These are phyloP conservation scores for Cornus controversa DNA, from an alignment of 148 eudicot species.

Conservation along the genomic window DNA sequence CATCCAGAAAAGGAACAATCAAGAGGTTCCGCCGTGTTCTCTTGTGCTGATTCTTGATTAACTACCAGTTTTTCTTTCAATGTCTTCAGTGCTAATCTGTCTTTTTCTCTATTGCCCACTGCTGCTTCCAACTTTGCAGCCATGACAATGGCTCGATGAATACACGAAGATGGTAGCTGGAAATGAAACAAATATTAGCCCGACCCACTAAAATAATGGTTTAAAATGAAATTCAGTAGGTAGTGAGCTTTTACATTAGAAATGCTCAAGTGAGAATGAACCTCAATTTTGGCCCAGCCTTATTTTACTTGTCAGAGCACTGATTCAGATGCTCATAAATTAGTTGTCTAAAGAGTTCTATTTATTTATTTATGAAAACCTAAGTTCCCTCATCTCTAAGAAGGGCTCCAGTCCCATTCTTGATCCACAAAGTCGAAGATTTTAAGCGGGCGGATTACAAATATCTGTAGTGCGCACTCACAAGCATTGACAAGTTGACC, in stretches of 20 bases:
- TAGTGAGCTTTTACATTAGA: background rate
- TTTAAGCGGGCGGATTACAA: too few species aligned
- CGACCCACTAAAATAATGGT: background rate
- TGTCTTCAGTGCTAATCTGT: constrained; percentile 9
- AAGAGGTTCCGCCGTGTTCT: too few species aligned
- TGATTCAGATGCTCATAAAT: too few species aligned
- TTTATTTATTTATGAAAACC: background rate
- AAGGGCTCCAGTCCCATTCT: too few species aligned
- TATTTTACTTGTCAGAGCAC: too few species aligned
- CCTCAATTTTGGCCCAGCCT: background rate
- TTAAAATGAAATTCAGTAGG: background rate
- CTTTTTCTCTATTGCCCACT: constrained; percentile 43
- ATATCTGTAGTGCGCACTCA: too few species aligned
- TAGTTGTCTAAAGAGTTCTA: background rate
- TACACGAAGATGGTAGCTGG: constrained; percentile 79
- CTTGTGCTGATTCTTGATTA: constrained; percentile 12
- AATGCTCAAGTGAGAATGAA: background rate
- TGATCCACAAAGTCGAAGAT: too few species aligned
- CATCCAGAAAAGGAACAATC: too few species aligned
- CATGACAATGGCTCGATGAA: constrained; percentile 62
- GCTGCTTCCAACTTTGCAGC: constrained; percentile 65
- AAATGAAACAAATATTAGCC: constrained; percentile 7
- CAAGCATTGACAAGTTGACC: too few species aligned
- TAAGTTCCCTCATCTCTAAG: too few species aligned
- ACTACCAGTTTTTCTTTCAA: constrained; percentile 9